Evolutionary conservation across 2,329 filamentous ascomycete genomes (phyloP).

Genomic region (Fusarium sp.): DNA sequence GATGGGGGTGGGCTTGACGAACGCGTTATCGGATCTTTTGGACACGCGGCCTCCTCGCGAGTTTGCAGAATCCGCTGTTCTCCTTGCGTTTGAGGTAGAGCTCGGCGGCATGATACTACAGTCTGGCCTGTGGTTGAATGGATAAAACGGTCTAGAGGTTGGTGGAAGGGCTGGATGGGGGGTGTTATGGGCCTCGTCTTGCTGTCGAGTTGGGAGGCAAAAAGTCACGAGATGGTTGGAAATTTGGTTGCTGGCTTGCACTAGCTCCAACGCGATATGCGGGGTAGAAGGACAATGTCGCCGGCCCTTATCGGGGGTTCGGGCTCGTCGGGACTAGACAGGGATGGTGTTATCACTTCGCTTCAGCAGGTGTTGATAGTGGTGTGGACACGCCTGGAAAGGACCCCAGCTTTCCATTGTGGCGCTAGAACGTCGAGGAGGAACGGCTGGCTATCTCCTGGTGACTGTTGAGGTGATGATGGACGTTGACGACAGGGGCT

Average conservation of each 20-base stretch:
- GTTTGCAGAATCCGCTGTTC: conserved; percentile 25
- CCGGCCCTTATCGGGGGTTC: conserved; percentile 3
- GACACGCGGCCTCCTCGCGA: conserved; percentile 35
- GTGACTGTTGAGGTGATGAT: background rate
- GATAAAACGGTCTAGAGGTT: background rate
- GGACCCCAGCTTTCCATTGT: conserved; percentile 1
- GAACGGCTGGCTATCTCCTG: background rate
- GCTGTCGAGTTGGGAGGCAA: background rate
- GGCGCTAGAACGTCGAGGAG: conserved; percentile 2
- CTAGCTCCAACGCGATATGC: conserved; percentile 1
- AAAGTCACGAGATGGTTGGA: conserved; percentile 9
- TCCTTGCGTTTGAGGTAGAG: conserved; percentile 31
- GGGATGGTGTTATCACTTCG: background rate
- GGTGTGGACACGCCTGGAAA: background rate
- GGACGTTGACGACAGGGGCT: background rate
- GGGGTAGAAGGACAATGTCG: conserved; percentile 4
- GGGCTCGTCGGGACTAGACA: background rate
- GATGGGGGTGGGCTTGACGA: background rate
- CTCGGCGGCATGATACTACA: conserved; percentile 30
- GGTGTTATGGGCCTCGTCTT: background rate
- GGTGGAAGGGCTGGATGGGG: background rate
- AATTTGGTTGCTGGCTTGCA: conserved; percentile 1
- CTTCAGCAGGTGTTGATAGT: background rate
- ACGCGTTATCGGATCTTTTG: conserved; percentile 45
- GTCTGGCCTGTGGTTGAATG: background rate